phyloP scores from a whole-genome alignment of 1,284 basidiomycete species.

The Phlebopus sp. region DNA sequence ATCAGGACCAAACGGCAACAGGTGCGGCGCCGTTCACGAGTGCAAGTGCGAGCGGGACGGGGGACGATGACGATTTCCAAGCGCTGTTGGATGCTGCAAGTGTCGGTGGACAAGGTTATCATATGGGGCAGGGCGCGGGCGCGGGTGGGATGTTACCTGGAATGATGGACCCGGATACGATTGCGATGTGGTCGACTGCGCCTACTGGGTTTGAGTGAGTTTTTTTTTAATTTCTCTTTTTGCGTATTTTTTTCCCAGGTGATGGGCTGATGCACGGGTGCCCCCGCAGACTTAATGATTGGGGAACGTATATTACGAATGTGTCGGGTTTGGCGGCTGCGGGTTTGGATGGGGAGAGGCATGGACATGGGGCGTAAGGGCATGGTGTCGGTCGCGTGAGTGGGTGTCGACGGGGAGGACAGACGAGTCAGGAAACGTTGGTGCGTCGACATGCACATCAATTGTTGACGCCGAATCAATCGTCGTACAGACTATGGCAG shows the following conservation, averaged over 20 bases:
- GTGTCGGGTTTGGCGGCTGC: slow-evolving; percentile 21
- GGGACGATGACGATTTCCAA: slow-evolving; percentile 10
- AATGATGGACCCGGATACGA: slow-evolving; percentile 43
- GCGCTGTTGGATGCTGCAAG: slow-evolving; percentile 11
- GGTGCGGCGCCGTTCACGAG: neutral
- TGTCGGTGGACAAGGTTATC: neutral
- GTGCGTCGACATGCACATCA: no score
- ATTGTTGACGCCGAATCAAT: no score
- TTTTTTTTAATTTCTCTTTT: neutral
- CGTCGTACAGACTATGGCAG: no score
- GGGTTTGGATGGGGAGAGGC: neutral
- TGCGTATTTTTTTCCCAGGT: neutral
- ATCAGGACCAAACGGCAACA: slow-evolving; percentile 4
- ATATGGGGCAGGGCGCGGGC: slow-evolving; percentile 4
- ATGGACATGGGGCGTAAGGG: neutral
- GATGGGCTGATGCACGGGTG: neutral
- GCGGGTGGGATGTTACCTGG: slow-evolving; percentile 3
- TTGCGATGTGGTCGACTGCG: slow-evolving; percentile 59
- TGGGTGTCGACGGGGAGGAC: no score
- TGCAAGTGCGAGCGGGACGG: neutral
- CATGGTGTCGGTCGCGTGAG: no score
- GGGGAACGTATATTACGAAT: slow-evolving; percentile 35
- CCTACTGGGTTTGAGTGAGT: slow-evolving; percentile 57
- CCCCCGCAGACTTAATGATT: slow-evolving; percentile 31
- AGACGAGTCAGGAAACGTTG: no score